Base-by-base conservation (phyloP, 2,329 filamentous ascomycete genomes). In the Paecilomyces niveus region DNA sequence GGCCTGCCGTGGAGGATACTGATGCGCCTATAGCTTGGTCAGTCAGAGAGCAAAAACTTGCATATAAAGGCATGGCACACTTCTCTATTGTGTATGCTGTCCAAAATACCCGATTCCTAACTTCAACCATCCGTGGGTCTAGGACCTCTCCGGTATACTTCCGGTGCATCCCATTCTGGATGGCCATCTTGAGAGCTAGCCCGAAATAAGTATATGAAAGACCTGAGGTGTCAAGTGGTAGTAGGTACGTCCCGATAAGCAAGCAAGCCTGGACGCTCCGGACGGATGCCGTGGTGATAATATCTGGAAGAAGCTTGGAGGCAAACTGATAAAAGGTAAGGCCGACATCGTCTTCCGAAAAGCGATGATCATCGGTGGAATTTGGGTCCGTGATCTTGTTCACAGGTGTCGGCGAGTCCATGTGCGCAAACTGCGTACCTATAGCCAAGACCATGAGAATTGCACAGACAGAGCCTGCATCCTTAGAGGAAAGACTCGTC, bases 121-220 rank as follows among this genome's bases (percentile, higher is more conserved):
- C 79, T 71, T 84, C 81, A 13, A 80, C 73, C 60, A 81, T 77
- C 31, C 74, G 73, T 10, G 77, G 70, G 31, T 80, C 78, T 10
- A 83, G 72, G 0, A 74, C 78, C 54, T 78, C 76, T 1, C 78
- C 79, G 1, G 76, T 70, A 58, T 79, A 81, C 57, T 74, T 79
- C 54, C 83, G 74, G 62, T 85, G 83, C 82, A 85, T 83, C 9
- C 83, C 83, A 64, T 85, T 85, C 60, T 84, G 82, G 13, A 85
- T 83, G 1, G 82, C 83, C 59, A 85, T 71, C 59, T 83, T 83
- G 50, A 84, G 71, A 1, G 81, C 80, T 11, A 85, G 67, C 6
- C 81, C 81, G 53, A 84, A 74, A 61, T 85, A 85, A 2, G 81
- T 82, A 62, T 84, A 85, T 2, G 80, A 80, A 21, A 85, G 67